Base-by-base conservation (phyloP, 2,329 filamentous ascomycete species). In the Penicillium sclerotiorum region DNA sequence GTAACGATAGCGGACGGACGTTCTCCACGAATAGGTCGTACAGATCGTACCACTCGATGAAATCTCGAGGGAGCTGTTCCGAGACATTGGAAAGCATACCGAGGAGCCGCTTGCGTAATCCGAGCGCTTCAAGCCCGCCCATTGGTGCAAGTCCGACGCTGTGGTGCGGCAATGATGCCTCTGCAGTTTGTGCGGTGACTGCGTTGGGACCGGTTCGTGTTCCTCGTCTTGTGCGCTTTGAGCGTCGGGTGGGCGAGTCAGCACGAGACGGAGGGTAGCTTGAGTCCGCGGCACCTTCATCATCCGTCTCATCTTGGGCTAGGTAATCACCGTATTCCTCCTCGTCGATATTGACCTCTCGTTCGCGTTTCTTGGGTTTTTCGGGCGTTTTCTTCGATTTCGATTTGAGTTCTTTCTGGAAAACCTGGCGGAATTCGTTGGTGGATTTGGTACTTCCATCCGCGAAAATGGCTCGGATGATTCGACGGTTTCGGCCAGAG, bases 271-370 rank as follows among this genome's bases (percentile, higher is more conserved):
- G 43, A 4, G 40, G 36, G 15, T 47, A 44, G 11, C 35, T 30
- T 28, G 17, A 33, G 21, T 54, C 51, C 3, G 55, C 51, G 27
- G 57, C 55, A 12, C 62, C 55, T 8, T 67, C 64, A 2, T 66
- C 63, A 4, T 75, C 71, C 2, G 71, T 67, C 5, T 71, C 66
- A 22, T 71, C 65, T 8, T 66, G 49, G 15, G 65, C 63, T 23
- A 73, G 50, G 52, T 78, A 78, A 53, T 78, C 76, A 4, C 73
- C 76, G 41, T 73, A 79, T 52, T 73, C 54, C 20, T 73, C 73
- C 47, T 71, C 60, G 15, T 78, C 74, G 20, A 79, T 70, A 50
- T 79, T 69, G 28, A 78, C 72, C 22, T 70, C 69, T 1, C 63
- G 64, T 30, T 71, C 67, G 22, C 70, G 64, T 50, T 74, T 76